Evolutionary conservation across 2,329 filamentous ascomycete genomes (phyloP), one percentile per base, ranked within the genome.

Genomic region (Xylaria sp.): DNA sequence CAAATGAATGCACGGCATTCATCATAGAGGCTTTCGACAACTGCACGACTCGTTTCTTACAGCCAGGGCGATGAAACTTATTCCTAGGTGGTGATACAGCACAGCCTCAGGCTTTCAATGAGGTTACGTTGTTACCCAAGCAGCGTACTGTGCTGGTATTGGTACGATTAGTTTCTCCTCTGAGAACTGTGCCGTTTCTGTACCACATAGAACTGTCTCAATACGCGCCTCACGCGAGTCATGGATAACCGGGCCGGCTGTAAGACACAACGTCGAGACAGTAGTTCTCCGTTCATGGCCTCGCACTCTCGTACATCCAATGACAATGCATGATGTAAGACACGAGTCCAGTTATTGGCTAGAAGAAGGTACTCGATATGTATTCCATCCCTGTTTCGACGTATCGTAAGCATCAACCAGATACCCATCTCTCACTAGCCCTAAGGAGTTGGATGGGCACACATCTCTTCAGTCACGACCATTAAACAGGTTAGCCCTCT

Each of bases 401-500:
- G 60, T 70, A 68, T 10, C 59, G 65, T 55, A 37, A 64, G 65
- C 65, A 58, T 64, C 21, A 47, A 29, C 32, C 25, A 18, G 51
- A 63, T 51, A 62, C 29, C 27, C 59, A 25, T 37, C 42, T 44
- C 32, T 44, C 32, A 60, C 25, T 60, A 32, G 55, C 18, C 35
- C 29, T 8, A 29, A 23, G 27, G 42, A 62, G 57, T 35, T n/a
- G 13, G 55, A 63, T 25, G 66, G 59, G 48, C 61, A 63, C 25
- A 65, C 40, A 54, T 57, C 58, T 58, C 40, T 44, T 47, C 53
- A 40, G 12, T 57, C 42, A 21, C 21, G 51, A 50, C 62, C 69
- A 70, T 68, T 68, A 42, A 64, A 58, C 60, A 54, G 23, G 44
- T 40, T 32, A 18, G 47, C 25, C 54, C 57, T 48, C 35, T 70